Percentiles rank a stretch among this genome's conserved stretches.
These are phyloP conservation scores for Syzygium grande DNA, from an alignment of 345 rosid genomes.

Conservation along the genomic window DNA sequence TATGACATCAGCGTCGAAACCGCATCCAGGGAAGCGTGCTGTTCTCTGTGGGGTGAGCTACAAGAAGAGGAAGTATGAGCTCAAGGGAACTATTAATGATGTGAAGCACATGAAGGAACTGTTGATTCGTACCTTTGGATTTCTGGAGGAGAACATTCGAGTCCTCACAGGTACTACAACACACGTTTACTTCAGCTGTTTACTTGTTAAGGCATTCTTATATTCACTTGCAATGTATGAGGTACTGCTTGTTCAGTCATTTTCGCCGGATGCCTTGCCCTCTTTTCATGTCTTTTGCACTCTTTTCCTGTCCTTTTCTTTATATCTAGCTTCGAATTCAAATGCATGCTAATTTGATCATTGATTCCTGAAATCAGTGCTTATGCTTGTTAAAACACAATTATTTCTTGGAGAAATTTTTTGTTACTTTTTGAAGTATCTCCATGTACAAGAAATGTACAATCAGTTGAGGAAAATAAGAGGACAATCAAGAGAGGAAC, in stretches of 20 bases:
- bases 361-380: neutral
- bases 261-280: neutral
- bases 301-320: neutral
- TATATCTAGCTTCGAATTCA: neutral
- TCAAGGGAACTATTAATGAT: constrained; percentile 46
- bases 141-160: constrained; percentile 13
- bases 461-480: neutral
- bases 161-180: constrained; percentile 37
- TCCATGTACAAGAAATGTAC: neutral
- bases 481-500: neutral
- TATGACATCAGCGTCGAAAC: neutral
- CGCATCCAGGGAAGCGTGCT: constrained; percentile 26
- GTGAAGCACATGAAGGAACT: constrained; percentile 32
- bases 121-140: constrained; percentile 19
- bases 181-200: neutral
- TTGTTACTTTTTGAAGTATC: neutral
- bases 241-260: neutral
- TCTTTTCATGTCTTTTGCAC: neutral
- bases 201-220: neutral
- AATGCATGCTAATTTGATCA: neutral
- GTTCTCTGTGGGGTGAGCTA: constrained; percentile 44
- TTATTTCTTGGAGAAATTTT: neutral
- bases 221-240: neutral
- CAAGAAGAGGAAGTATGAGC: constrained; percentile 24
- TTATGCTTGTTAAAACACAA: neutral